Base-by-base conservation (phyloP, 192 early-diverging fungal species). In the Dissophora globulifera region DNA sequence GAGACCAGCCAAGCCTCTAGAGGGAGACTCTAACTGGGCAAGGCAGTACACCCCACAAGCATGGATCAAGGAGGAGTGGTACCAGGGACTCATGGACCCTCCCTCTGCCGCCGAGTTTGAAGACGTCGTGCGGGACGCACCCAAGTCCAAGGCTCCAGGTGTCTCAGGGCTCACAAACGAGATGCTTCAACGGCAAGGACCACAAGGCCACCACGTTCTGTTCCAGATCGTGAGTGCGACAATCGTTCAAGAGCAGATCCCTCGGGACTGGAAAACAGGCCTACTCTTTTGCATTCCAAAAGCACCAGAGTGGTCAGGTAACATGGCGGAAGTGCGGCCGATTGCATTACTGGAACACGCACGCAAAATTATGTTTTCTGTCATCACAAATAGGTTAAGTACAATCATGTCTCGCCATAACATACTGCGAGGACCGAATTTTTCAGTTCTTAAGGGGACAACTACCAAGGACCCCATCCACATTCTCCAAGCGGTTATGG, bases 381-480 rank as follows among this genome's bases (percentile, higher is more conserved):
- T 67, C 9, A 9, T 67, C 8, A 40, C 22, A 15, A 9, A 33
- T 19, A 26, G 64, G 20, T 27, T 67, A 4, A 58, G 32, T 3
- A 29, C 17, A 3, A 50, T 58, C 13, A 20, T 67, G 33, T 19
- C 22, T 3, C 1, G 31, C 31, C 22, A 58, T n/a, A 20, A 49
- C 32, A 67, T 67, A 11, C 33, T 66, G n/a, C 26, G 35, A 2
- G 63, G 53, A 26, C 63, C 63, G 12, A 66, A 64, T n/a, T 67
- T 50, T 27, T 58, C 64, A n/a, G 64, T 67, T 0, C 32, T 67
- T 3, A 67, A 67, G 17, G 64, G 64, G 15, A 67, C 64, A 2
- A 67, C 35, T 10, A 67, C 64, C 0, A 67, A 67, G 30, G 64
- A 67, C 26, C 64, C 64, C 1, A 67, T 67, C 19, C 64, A 67